Base-by-base conservation (phyloP, 805 yeast genomes). In the Limtongia smithiae region DNA sequence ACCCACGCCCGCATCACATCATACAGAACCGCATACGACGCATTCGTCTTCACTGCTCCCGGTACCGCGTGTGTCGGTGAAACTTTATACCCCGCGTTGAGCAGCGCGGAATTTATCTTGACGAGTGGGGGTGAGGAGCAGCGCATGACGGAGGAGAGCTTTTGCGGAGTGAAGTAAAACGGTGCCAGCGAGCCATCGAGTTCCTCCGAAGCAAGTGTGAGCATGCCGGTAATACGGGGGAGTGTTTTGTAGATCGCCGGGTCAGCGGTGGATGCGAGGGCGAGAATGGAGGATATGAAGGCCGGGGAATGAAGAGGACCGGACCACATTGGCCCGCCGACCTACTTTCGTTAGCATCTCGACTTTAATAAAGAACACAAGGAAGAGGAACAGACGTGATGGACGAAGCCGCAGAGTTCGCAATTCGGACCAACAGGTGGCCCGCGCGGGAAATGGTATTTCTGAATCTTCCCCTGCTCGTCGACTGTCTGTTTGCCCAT, bases 311-410 rank as follows among this genome's bases (percentile, higher is more conserved):
- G 97, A 49, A 93, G 67, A 5, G 76, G 72, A 0, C 89, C 95
- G 9, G 81, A 89, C 85, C 95, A 93, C 96, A 93, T 85, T 52
- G 99, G 99, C 3, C 99, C 99, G 6, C 91, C 89, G 31, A 93
- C 65, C 49, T 50, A 30, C 3, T 8, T 12, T 17, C n/a, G 17
- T 14, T 35, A 12, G 30, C 30, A 20, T 18, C n/a, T n/a, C n/a
- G n/a, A 1, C 3, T 17, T 28, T 2, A 11, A 28, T 27, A 22
- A 21, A 38, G 8, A 2, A 21, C 7, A 31, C 12, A 4, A n/a
- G 15, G 15, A 8, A 21, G 7, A 12, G 15, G 18, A 36, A 39
- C 48, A 15, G 34, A 44, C 52, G 64, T 86, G 95, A 65, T 79
- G 78, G 1, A 79, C 75, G 50, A 72, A 75, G 1, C 77, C 82